Percentiles rank a stretch among this genome's conserved stretches.
Conservation (phyloP, 345 rosid species). For the Rhizophora apiculata region DNA sequence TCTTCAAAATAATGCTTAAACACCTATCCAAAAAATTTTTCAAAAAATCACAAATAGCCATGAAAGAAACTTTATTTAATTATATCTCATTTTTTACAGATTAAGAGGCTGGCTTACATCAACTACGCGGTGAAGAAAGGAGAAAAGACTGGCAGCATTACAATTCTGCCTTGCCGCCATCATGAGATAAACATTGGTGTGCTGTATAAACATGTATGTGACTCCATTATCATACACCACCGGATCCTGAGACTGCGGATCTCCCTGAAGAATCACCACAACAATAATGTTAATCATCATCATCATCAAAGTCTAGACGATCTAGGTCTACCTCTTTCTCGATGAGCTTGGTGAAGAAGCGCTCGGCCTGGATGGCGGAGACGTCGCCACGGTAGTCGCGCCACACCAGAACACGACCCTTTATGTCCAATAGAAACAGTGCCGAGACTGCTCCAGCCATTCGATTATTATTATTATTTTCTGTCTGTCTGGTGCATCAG, state of each 20-base stretch:
- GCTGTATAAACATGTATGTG: conserved; percentile 89
- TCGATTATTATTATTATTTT: neutral
- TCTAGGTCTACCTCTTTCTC: conserved; percentile 61
- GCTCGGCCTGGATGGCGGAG: conserved; percentile 73
- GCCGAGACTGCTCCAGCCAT: conserved; percentile 96
- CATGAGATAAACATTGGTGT: conserved; percentile 88
- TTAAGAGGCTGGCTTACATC: conserved; percentile 54
- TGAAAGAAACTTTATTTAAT: too few relatives aligned
- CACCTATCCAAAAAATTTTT: conserved; percentile 38
- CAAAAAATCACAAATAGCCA: too few relatives aligned
- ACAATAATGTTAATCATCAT: neutral
- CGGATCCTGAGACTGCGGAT: conserved; percentile 97
- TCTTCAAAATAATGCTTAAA: conserved; percentile 98
- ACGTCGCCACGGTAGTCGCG: conserved; percentile 95
- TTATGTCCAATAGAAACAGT: conserved; percentile 80
- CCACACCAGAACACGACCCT: conserved; percentile 90
- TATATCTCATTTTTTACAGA: too few relatives aligned
- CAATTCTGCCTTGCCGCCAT: conserved; percentile 89
- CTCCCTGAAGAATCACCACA: conserved; percentile 50
- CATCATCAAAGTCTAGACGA: conserved; percentile 2
- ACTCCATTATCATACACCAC: conserved; percentile 94
- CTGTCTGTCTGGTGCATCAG: too few relatives aligned
- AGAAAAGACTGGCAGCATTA: conserved; percentile 90
- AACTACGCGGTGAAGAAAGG: conserved; percentile 83
- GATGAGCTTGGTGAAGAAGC: conserved; percentile 87